A percentile compares a stretch with the other conserved stretches of the same genome.
These are phyloP conservation scores for Heterobasidion irregulare DNA, from an alignment of 1,284 basidiomycete genomes.

Conservation along the genomic window DNA sequence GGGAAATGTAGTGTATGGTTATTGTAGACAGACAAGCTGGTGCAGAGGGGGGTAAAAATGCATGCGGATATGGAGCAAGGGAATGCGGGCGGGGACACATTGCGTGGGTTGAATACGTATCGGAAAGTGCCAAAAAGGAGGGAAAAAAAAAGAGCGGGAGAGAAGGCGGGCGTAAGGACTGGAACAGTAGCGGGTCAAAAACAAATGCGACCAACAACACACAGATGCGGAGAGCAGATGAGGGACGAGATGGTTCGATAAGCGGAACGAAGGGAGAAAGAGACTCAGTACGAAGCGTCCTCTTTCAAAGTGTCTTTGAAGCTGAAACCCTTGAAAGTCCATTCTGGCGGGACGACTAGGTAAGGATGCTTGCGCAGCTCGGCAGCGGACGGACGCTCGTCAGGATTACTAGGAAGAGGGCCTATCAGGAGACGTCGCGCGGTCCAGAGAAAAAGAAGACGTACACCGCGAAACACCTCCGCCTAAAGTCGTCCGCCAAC, in stretches of 20 bases:
- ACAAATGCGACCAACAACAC: constrained; percentile 11
- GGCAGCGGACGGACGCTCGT: constrained; percentile 76
- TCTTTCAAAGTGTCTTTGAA: constrained; percentile 6
- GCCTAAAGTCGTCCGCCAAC: constrained; percentile 81
- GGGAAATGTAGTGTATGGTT: not conserved
- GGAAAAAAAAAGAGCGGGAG: not conserved
- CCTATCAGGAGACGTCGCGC: not conserved
- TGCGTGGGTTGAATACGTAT: constrained; percentile 18
- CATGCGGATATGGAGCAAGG: constrained; percentile 15
- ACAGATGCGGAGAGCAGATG: constrained; percentile 17
- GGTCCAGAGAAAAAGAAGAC: constrained; percentile 19
- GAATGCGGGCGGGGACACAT: constrained; percentile 12
- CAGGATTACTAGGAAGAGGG: constrained; percentile 58
- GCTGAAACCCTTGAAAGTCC: constrained; percentile 67
- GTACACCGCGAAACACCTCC: constrained; percentile 86
- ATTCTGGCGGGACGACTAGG: constrained; percentile 65
- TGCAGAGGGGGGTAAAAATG: constrained; percentile 2
- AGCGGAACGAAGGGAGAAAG: not conserved
- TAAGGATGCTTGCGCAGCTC: constrained; percentile 84
- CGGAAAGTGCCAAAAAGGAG: constrained; percentile 3
- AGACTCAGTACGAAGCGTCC: constrained; percentile 9
- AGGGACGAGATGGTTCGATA: not conserved
- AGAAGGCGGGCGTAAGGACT: not conserved
- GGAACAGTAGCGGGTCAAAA: not conserved
- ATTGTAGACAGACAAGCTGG: not conserved